These are phyloP conservation scores for Sporisorium reilianum DNA, from an alignment of 1,284 basidiomycete genomes.

Conservation along the genomic window DNA sequence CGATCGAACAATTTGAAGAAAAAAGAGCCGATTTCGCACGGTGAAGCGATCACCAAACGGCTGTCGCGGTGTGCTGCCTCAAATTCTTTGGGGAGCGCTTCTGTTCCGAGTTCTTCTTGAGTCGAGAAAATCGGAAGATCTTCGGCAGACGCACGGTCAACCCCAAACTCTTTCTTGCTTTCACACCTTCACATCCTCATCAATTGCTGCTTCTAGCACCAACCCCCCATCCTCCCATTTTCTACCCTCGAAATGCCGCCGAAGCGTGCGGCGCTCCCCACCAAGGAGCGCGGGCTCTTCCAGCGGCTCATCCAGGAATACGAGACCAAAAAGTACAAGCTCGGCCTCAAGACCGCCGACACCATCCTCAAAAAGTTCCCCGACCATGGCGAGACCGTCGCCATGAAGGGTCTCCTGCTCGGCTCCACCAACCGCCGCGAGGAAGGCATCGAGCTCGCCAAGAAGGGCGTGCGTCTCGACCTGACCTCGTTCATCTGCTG, in stretches of 20 bases:
- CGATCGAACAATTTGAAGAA: not conserved
- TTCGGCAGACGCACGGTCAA: conserved; percentile 8
- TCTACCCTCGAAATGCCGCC: no score
- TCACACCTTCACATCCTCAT: not conserved
- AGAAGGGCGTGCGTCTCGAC: conserved; percentile 84
- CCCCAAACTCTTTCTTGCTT: not conserved
- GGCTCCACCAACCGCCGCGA: conserved; percentile 69
- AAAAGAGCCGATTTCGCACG: not conserved
- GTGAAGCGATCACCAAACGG: conserved; percentile 15
- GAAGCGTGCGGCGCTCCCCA: conserved; percentile 74
- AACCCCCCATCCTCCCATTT: not conserved
- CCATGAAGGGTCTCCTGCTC: conserved; percentile 67
- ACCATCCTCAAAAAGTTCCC: conserved; percentile 94
- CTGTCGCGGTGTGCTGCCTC: conserved; percentile 22
- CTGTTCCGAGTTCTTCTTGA: conserved; percentile 11
- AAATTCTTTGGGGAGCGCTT: not conserved
- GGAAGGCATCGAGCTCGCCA: conserved; percentile 82
- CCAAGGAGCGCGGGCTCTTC: conserved; percentile 88
- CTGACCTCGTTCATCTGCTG: conserved; percentile 94
- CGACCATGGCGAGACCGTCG: conserved; percentile 79
- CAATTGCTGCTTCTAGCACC: not conserved
- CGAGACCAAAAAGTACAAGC: conserved; percentile 89
- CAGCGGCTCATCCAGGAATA: conserved; percentile 83
- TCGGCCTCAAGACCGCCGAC: conserved; percentile 91
- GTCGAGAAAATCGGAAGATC: conserved; percentile 14